Evolutionary conservation across 2,329 filamentous ascomycete genomes (phyloP), one percentile per base, ranked within the genome.

Genomic region (Ploettnerulaceae sp.): DNA sequence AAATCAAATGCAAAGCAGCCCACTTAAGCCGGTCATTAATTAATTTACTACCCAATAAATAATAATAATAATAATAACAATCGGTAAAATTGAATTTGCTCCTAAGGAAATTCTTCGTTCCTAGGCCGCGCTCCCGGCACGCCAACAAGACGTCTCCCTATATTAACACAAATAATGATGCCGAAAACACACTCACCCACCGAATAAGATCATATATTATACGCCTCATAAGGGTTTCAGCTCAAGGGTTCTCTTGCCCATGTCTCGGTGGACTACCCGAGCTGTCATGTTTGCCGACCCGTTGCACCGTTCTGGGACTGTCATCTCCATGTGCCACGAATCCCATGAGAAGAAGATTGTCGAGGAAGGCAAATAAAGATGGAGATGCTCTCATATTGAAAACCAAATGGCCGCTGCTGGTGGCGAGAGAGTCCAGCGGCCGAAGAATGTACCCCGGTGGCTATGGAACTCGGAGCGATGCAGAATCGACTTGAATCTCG

Each of bases 151-250:
- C 14, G 14, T 22, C 22, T 38, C 24, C 35, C 35, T 12, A 20
- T 12, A 28, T 28, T 21, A 29, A 29, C 5, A 11, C 14, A 14
- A 5, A 21, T 2, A 9, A 20, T n/a, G 36, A n/a, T 25, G 18
- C 41, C 22, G 42, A n/a, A n/a, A n/a, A n/a, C n/a, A 36, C 11
- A 21, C 28, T 18, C 20, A 24, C 14, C 31, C 29, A 33, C 33
- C 20, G 24, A 37, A 49, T 34, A 25, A 45, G 36, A 31, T 15
- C 40, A 33, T 49, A 49, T 49, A 41, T 26, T 25, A 42, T 39
- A n/a, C 36, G 37, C 42, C 47, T 42, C 31, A 21, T 49, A 46
- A 40, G 37, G 22, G 48, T 46, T 50, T 50, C 48, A 47, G 35
- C 24, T 39, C 12, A 25, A 26, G 40, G 31, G 17, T 33, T 33